Conservation (phyloP, 1,284 basidiomycete species). For the Apiotrichum montevideense region DNA sequence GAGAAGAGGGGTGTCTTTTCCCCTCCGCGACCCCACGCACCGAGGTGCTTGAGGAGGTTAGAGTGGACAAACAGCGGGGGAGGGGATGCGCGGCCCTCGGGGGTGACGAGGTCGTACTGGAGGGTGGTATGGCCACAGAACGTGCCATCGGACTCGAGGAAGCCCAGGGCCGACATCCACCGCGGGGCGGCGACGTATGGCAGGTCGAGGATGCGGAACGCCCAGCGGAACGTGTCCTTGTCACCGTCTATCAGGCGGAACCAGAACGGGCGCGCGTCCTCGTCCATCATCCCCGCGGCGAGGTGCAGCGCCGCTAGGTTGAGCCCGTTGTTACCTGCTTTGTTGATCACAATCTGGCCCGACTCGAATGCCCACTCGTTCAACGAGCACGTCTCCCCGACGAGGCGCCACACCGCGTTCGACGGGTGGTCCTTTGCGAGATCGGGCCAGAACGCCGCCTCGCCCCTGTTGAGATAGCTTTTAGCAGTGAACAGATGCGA, state of each 20-base stretch:
- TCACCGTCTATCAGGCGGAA: slow-evolving; percentile 48
- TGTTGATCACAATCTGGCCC: slow-evolving; percentile 50
- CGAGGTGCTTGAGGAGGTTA: slow-evolving; percentile 50
- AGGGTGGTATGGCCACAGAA: slow-evolving; percentile 49
- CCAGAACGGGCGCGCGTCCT: slow-evolving; percentile 45
- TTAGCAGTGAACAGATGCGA: slow-evolving; percentile 46
- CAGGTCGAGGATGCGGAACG: slow-evolving; percentile 46
- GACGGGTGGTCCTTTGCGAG: slow-evolving; percentile 49
- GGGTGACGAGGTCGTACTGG: slow-evolving; percentile 40
- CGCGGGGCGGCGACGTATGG: slow-evolving; percentile 43
- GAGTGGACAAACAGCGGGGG: slow-evolving; percentile 40
- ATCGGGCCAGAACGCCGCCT: slow-evolving; percentile 52
- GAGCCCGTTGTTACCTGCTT: slow-evolving; percentile 48
- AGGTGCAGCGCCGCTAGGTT: slow-evolving; percentile 50
- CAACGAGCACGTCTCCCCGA: slow-evolving; percentile 47
- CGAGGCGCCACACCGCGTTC: slow-evolving; percentile 51
- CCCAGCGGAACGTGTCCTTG: slow-evolving; percentile 50
- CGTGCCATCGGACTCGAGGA: slow-evolving; percentile 27
- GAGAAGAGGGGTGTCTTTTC: slow-evolving; percentile 31
- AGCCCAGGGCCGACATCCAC: slow-evolving; percentile 47
- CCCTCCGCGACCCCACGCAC: slow-evolving; percentile 1
- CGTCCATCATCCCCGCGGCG: slow-evolving; percentile 36
- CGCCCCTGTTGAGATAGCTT: slow-evolving; percentile 39
- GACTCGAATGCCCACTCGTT: slow-evolving; percentile 42
- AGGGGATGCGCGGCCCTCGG: slow-evolving; percentile 20